phyloP scores from a whole-genome alignment of 2,329 filamentous ascomycete genomes.

The Mycosphaerella sp. region DNA sequence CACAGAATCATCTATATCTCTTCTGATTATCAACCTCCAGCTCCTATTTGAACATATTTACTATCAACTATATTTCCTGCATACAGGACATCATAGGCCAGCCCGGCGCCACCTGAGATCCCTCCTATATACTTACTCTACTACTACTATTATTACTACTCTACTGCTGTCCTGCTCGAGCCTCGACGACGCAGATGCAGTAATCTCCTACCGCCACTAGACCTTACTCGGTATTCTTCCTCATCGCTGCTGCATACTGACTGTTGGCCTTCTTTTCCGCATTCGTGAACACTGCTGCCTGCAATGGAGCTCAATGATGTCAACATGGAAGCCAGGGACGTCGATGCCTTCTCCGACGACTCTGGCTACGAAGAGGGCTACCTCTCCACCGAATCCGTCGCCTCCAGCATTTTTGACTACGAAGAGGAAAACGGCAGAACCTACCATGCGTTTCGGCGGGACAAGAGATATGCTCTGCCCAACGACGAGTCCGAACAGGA shows the following conservation, averaged over 20 bases:
- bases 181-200: not conserved
- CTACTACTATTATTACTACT: too few species aligned
- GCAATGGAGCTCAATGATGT: slow-evolving; percentile 14
- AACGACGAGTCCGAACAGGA: slow-evolving; percentile 29
- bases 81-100: slow-evolving; percentile 1
- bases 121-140: not conserved
- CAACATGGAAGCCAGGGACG: slow-evolving; percentile 16
- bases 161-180: not conserved
- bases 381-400: slow-evolving; percentile 24
- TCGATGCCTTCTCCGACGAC: slow-evolving; percentile 15
- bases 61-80: not conserved
- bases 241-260: not conserved
- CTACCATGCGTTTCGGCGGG: slow-evolving; percentile 28
- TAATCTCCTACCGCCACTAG: not conserved
- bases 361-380: slow-evolving; percentile 21
- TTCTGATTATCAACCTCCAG: not conserved
- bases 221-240: not conserved
- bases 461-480: slow-evolving; percentile 25
- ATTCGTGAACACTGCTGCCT: slow-evolving; percentile 5
- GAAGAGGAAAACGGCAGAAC: slow-evolving; percentile 21
- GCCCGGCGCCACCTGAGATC: slow-evolving; percentile 6
- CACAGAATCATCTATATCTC: not conserved
- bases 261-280: not conserved
- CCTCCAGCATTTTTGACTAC: slow-evolving; percentile 32
- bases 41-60: not conserved